These are phyloP conservation scores for Nannochloropsis granulata DNA, from an alignment of 108 stramenopile genomes.

Conservation along the genomic window DNA sequence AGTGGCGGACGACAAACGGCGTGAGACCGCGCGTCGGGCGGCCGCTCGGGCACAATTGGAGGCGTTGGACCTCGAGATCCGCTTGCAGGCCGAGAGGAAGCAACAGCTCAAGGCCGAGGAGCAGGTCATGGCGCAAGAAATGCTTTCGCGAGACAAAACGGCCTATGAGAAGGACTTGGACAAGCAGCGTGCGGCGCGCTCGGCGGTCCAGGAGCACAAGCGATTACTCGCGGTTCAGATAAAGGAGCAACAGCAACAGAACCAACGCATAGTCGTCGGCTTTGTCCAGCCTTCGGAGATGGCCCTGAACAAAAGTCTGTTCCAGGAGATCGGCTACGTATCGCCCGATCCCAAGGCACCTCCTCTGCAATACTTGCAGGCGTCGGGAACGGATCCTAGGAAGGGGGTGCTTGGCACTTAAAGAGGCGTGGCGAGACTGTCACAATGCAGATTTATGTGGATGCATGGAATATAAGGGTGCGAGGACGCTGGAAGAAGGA, in stretches of 20 bases:
- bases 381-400: no score
- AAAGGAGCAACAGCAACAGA: neutral
- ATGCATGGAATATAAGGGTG: no score
- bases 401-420: no score
- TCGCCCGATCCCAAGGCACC: neutral
- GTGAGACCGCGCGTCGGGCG: neutral
- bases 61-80: neutral
- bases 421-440: no score
- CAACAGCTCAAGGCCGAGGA: neutral
- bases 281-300: neutral
- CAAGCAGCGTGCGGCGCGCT: neutral
- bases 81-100: neutral
- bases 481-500: no score
- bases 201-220: neutral
- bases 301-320: neutral
- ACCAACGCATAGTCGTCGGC: neutral
- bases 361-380: neutral
- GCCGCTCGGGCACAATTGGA: neutral
- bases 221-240: neutral
- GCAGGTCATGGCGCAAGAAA: neutral
- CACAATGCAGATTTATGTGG: no score
- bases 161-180: neutral
- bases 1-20: neutral
- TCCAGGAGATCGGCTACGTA: neutral
- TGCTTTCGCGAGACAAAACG: neutral